These are phyloP conservation scores for Leptosphaerulina australis DNA, from an alignment of 2,329 filamentous ascomycete genomes.

Conservation along the genomic window DNA sequence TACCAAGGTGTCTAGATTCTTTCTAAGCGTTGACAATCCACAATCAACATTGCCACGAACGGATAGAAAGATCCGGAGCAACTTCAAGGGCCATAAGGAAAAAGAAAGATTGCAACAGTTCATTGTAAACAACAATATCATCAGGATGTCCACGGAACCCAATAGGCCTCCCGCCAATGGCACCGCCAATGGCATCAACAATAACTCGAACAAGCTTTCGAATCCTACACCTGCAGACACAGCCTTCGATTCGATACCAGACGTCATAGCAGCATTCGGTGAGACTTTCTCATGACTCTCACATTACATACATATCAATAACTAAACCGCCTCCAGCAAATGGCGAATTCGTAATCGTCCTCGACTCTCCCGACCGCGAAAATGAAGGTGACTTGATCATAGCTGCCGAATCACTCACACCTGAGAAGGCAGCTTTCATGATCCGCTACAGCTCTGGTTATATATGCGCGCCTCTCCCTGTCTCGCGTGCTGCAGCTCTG, in stretches of 20 bases:
- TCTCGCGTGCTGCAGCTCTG: constrained; percentile 71
- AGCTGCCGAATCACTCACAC: constrained; percentile 80
- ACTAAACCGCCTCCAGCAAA: constrained; percentile 35
- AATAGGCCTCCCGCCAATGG: constrained; percentile 28
- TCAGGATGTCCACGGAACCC: constrained; percentile 33
- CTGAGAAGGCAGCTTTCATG: constrained; percentile 94
- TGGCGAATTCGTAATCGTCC: constrained; percentile 93
- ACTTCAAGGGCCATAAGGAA: neutral
- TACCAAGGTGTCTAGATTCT: constrained; percentile 28
- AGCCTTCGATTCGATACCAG: constrained; percentile 56
- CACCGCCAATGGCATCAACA: constrained; percentile 19
- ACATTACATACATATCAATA: constrained; percentile 1
- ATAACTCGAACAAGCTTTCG: constrained; percentile 20
- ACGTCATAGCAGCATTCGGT: constrained; percentile 55
- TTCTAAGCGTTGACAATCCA: constrained; percentile 31
- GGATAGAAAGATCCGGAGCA: constrained; percentile 3
- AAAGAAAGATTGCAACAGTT: neutral
- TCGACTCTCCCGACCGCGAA: constrained; percentile 89
- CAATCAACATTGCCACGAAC: constrained; percentile 1
- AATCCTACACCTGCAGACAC: constrained; percentile 42
- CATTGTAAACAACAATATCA: neutral
- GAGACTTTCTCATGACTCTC: constrained; percentile 2
- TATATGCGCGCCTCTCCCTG: constrained; percentile 84
- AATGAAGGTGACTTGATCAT: constrained; percentile 99
- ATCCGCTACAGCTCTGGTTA: constrained; percentile 87